Base-by-base conservation (phyloP, 345 rosid species). In the Kandelia obovata region DNA sequence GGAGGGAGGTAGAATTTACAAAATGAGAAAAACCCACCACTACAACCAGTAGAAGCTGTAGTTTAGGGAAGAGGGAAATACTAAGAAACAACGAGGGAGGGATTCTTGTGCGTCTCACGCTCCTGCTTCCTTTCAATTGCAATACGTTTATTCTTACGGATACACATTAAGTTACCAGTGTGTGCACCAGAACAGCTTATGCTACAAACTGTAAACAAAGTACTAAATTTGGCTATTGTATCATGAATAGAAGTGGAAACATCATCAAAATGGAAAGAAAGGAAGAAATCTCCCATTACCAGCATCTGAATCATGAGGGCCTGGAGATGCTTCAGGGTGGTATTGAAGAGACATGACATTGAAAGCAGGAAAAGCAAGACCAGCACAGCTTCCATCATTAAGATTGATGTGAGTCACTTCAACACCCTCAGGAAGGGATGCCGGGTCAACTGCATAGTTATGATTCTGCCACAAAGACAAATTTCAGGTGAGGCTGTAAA, bases 271-370 rank as follows among this genome's bases (percentile, higher is more conserved):
- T 9, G 10, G 21, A 1, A 52, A 61, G 19, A 2, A 19, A 6
- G 28, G 6, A 28, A 19, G 7, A 27, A 20, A 58, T 35, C 21
- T 37, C 5, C 31, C 21, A 59, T 82, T 83, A 90, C 98, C 82
- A 49, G 74, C 30, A 68, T 96, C 99, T 20, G 99, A 95, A 81
- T 95, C 99, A 68, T 88, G 97, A 53, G 98, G 99, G 64, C 96
- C 98, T 4, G 99, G 99, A 43, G 97, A 92, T 53, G 97, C 99
- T 73, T 92, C 99, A 1, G 98, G 99, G 63, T 92, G 98, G 76
- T 92, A 92, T 73, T 96, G 97, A 66, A 92, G 96, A 61, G 99
- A 88, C 96, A 96, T 89, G 63, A 84, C 73, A 64, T 85, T 85
- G 78, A 86, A 76, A 0, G 87, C 86, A 6, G 97, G 91, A 78